Conservation (phyloP, 805 yeast species). For the Candida orba region DNA sequence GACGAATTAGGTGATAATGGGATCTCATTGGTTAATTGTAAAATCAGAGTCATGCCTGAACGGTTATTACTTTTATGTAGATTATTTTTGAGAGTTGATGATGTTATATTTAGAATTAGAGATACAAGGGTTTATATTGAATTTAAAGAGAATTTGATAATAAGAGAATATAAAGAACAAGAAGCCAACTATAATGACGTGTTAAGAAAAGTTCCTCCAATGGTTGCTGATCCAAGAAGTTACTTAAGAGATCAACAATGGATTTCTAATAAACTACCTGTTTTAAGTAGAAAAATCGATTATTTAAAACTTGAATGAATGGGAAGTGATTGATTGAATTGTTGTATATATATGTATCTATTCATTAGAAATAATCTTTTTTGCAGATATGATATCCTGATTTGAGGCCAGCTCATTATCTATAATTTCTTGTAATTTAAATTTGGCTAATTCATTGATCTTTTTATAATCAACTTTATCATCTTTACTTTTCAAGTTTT, state of each 20-base stretch:
- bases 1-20: constrained; percentile 98
- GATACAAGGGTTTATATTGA: constrained; percentile 85
- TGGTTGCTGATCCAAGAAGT: constrained; percentile 59
- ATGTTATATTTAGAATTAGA: constrained; percentile 73
- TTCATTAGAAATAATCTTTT: constrained; percentile 6
- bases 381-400: constrained; percentile 13
- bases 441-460: constrained; percentile 9
- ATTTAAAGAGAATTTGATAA: constrained; percentile 50
- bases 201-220: constrained; percentile 34
- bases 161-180: constrained; percentile 73
- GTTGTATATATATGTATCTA: not conserved
- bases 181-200: constrained; percentile 48
- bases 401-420: constrained; percentile 10
- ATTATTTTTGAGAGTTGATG: constrained; percentile 82
- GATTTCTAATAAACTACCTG: constrained; percentile 62
- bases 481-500: constrained; percentile 5
- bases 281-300: constrained; percentile 23
- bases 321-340: not conserved
- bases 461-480: constrained; percentile 6
- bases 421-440: constrained; percentile 12
- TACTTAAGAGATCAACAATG: constrained; percentile 77
- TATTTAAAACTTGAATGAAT: constrained; percentile 5
- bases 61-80: constrained; percentile 69
- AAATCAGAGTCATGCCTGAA: constrained; percentile 83
- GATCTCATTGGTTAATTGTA: constrained; percentile 65